These are phyloP conservation scores for Acidomyces sp. DNA, from an alignment of 495 filamentous ascomycete genomes.

Conservation along the genomic window DNA sequence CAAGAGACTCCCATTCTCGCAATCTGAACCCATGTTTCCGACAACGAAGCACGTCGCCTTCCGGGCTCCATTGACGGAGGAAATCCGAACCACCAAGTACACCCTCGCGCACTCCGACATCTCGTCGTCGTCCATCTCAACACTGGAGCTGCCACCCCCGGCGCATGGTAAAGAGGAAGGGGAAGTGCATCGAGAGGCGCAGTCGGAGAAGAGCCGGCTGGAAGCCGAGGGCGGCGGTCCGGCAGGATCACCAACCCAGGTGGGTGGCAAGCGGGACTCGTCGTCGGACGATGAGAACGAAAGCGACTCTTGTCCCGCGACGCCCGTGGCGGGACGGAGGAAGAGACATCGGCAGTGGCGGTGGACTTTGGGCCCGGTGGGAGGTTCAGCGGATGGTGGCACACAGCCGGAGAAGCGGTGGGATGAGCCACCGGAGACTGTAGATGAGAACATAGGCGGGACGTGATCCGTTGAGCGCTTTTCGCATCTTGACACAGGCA, in stretches of 20 bases:
- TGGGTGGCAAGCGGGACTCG: slow-evolving; percentile 33
- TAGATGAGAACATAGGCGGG: too few species aligned
- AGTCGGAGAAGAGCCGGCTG: neutral
- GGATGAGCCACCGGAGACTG: neutral
- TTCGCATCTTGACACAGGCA: too few species aligned
- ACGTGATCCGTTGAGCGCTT: too few species aligned
- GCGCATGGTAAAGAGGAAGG: slow-evolving; percentile 11
- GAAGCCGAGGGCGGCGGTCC: neutral
- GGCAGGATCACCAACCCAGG: slow-evolving; percentile 9
- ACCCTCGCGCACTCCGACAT: slow-evolving; percentile 41
- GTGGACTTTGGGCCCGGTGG: slow-evolving; percentile 41
- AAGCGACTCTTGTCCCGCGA: slow-evolving; percentile 34
- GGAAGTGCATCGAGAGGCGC: neutral
- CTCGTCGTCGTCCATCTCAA: slow-evolving; percentile 16
- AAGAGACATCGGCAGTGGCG: slow-evolving; percentile 44
- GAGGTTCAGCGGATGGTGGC: neutral
- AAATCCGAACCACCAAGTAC: slow-evolving; percentile 40
- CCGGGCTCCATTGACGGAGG: slow-evolving; percentile 40
- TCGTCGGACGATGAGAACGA: slow-evolving; percentile 38
- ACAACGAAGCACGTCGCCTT: slow-evolving; percentile 46
- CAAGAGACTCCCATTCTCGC: slow-evolving; percentile 29
- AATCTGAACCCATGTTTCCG: slow-evolving; percentile 41
- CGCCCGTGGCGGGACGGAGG: slow-evolving; percentile 35
- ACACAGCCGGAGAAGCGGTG: neutral
- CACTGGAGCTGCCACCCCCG: slow-evolving; percentile 8